phyloP scores from a whole-genome alignment of 2,329 filamentous ascomycete genomes.

The Botryosphaeria dothidea region DNA sequence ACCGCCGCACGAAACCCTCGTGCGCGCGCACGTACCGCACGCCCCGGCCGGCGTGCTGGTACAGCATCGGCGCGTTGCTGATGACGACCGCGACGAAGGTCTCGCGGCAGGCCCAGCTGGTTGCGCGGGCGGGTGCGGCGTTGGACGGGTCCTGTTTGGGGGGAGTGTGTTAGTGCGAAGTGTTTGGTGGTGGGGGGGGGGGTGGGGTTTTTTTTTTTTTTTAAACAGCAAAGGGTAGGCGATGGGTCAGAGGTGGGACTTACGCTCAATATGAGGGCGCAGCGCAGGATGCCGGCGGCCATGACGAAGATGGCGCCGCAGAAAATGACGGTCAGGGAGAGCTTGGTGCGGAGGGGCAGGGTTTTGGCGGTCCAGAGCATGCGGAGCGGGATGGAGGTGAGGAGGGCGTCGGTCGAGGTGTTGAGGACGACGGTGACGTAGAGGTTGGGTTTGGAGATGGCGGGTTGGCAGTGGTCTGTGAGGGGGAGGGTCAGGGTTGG shows the following conservation, averaged over 20 bases:
- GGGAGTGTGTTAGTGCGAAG: too few relatives aligned
- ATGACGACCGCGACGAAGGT: constrained; percentile 50
- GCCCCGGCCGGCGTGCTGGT: neutral
- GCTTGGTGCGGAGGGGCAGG: constrained; percentile 53
- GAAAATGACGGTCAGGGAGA: constrained; percentile 56
- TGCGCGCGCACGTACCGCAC: neutral
- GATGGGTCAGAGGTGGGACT: too few relatives aligned
- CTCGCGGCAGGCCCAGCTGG: constrained; percentile 48
- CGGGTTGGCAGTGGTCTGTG: constrained; percentile 7
- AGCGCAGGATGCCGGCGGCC: constrained; percentile 56
- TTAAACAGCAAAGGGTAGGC: too few relatives aligned
- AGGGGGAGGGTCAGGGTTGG: too few relatives aligned
- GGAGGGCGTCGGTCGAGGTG: constrained; percentile 57
- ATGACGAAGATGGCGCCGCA: constrained; percentile 59
- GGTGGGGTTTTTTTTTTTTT: too few relatives aligned
- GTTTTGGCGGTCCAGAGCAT: constrained; percentile 54
- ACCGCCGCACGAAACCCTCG: neutral
- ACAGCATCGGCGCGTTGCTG: constrained; percentile 46
- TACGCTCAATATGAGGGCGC: constrained; percentile 49
- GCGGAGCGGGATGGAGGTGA: constrained; percentile 58
- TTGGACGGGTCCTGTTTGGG: constrained; percentile 37
- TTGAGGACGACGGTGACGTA: constrained; percentile 46
- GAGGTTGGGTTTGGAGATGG: constrained; percentile 11
- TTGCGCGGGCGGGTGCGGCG: constrained; percentile 41
- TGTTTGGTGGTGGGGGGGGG: too few relatives aligned